Conservation (phyloP, 2,329 filamentous ascomycete genomes). For the Cercospora citrullina region DNA sequence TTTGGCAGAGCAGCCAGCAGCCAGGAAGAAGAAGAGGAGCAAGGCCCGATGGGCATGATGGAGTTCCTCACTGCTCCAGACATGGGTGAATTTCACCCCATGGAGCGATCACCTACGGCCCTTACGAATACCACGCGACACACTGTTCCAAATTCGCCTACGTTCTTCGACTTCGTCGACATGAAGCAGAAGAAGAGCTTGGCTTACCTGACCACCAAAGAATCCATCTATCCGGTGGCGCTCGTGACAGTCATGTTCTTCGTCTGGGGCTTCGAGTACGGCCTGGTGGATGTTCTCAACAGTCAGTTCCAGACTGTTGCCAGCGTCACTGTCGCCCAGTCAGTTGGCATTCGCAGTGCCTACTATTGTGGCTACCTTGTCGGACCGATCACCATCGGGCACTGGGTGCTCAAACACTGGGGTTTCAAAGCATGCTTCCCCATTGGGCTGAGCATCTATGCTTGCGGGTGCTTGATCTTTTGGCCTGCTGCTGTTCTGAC, state of each 20-base stretch:
- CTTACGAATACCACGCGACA: slow-evolving; percentile 43
- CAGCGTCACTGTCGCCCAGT: slow-evolving; percentile 61
- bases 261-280: slow-evolving; percentile 88
- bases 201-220: slow-evolving; percentile 61
- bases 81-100: slow-evolving; percentile 34
- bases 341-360: slow-evolving; percentile 65
- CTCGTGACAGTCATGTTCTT: slow-evolving; percentile 81
- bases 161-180: slow-evolving; percentile 77
- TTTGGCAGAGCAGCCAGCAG: slow-evolving; percentile 24
- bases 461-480: slow-evolving; percentile 61
- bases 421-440: slow-evolving; percentile 65
- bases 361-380: slow-evolving; percentile 74
- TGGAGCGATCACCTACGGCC: slow-evolving; percentile 43
- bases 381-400: slow-evolving; percentile 67
- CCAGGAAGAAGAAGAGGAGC: slow-evolving; percentile 15
- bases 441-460: slow-evolving; percentile 61
- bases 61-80: slow-evolving; percentile 57
- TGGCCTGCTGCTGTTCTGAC: slow-evolving; percentile 65
- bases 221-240: slow-evolving; percentile 70
- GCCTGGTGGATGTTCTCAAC: slow-evolving; percentile 80
- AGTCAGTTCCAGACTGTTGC: slow-evolving; percentile 65
- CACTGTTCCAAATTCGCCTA: slow-evolving; percentile 42
- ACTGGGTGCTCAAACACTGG: slow-evolving; percentile 57
- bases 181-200: slow-evolving; percentile 69
- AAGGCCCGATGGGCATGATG: slow-evolving; percentile 47